Base-by-base conservation (phyloP, 352 stramenopile genomes). In the Phytophthora boehmeriae region DNA sequence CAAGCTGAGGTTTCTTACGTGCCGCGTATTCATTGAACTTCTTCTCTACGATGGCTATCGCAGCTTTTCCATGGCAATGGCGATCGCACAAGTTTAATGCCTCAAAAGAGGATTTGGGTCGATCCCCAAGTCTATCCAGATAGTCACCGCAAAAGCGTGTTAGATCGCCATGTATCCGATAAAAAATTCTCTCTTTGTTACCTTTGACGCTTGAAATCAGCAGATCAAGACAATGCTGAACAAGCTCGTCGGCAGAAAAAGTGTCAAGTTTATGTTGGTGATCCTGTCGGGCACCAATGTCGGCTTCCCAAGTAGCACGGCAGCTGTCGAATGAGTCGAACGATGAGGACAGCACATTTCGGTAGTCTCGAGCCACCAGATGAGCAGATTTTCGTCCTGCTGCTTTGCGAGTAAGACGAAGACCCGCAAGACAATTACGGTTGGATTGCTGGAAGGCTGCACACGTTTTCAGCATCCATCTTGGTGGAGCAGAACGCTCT, bases 31-130 rank as follows among this genome's bases (percentile, higher is more conserved):
- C 46, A 49, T 88, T 71, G 41, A 93, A 92, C n/a, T 78, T 67
- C 0, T 60, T 30, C 53, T 93, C 78, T 8, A 77, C 53, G 5
- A 74, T 52, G 13, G 42, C 48, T 23, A 88, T 66, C 9, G 71
- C 69, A 39, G 59, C 39, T 54, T 75, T 78, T 0, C 82, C 82
- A 5, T 78, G 66, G 0, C 74, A 78, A 55, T 89, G 77, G 1
- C 69, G 60, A 11, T 84, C 61, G 27, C 82, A 89, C 47, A 89
- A 23, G 39, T 92, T 93, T 17, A 92, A 63, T 3, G 76, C 81
- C 19, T 84, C 75, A 93, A 85, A 5, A 93, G 68, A 25, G 72
- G 71, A 17, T 89, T 78, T 1, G 75, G 68, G 39, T 93, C 85
- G 5, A 91, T 42, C 82, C 80, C 80, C 78, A 88, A n/a, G 50